phyloP scores from a whole-genome alignment of 2,329 filamentous ascomycete genomes.

The Immersiporthe knoxdaviesiana region DNA sequence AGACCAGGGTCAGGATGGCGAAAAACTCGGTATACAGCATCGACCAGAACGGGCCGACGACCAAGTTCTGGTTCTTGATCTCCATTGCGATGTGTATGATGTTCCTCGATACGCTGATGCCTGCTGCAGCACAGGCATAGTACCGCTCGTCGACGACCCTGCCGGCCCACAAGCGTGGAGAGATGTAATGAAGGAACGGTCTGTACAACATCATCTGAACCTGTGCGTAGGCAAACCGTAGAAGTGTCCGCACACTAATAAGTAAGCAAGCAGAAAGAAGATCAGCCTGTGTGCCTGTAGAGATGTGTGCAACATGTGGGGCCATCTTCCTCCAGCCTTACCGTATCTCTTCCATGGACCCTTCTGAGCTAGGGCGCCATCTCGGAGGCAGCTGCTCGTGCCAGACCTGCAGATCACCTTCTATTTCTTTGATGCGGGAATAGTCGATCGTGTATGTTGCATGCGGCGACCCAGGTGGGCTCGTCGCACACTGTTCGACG shows the following conservation, averaged over 20 bases:
- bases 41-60: constrained; percentile 88
- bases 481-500: constrained; percentile 47
- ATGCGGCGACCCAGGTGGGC: constrained; percentile 45
- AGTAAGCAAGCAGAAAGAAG: background rate
- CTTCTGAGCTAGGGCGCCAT: constrained; percentile 79
- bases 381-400: constrained; percentile 70
- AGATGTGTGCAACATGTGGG: background rate
- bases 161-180: constrained; percentile 60
- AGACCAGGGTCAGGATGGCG: constrained; percentile 76
- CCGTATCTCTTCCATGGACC: constrained; percentile 74
- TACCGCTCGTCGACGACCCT: constrained; percentile 73
- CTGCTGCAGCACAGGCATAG: constrained; percentile 71
- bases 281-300: constrained; percentile 30
- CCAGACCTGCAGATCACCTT: constrained; percentile 66
- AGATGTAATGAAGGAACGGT: constrained; percentile 83
- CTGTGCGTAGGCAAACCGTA: constrained; percentile 80
- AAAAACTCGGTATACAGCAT: constrained; percentile 85
- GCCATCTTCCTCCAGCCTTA: constrained; percentile 48
- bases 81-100: constrained; percentile 80
- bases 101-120: constrained; percentile 67
- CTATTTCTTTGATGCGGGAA: constrained; percentile 65
- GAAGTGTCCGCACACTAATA: constrained; percentile 73
- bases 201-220: constrained; percentile 83
- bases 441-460: constrained; percentile 66
- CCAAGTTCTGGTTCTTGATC: constrained; percentile 72